Evolutionary conservation across 1,284 basidiomycete genomes (phyloP), one percentile per base, ranked within the genome.

Genomic region (Bondarzewia mesenterica): DNA sequence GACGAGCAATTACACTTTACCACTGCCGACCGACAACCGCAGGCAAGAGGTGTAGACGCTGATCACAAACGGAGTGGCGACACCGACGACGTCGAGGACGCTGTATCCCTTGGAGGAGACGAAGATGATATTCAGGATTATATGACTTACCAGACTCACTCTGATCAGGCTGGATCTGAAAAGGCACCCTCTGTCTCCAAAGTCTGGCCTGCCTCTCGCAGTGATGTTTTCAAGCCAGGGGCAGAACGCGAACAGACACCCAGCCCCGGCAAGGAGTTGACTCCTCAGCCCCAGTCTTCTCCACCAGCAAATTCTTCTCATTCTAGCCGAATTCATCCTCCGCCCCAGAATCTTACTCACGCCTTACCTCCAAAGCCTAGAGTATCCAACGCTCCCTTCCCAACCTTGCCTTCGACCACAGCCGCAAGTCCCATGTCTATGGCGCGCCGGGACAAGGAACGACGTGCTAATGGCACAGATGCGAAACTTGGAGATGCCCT

Each of bases 301-400:
- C 52, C 54, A 47, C 45, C 57, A 36, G 61, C 55, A 46, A 58
- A 36, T 16, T 57, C 53, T 22, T 55, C 60, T 40, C 64, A 67
- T 47, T 65, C 65, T 22, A 58, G 69, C 40, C 64, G 62, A 45
- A 56, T 64, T n/a, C 51, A 62, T 48, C 63, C 58, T 46, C 63
- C 58, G 41, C 59, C 7, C n/a, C 42, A 43, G 20, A 26, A 43
- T 21, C 42, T 75, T 42, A 78, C 73, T 8, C 85, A 87, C 58
- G 82, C 82, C 16, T 71, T 88, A 15, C 85, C 85, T 20, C 78
- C 85, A 3, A 88, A 88, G 62, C 85, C 85, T 29, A 68, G 78
- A 40, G 69, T 74, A 35, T 67, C 74, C 44, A 22, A 27, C 21
- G 71, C 61, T 50, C 70, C 78, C 22, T 73, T 78, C 44, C 77